phyloP scores from a whole-genome alignment of 441 rosid genomes.

The Kokia cookei region DNA sequence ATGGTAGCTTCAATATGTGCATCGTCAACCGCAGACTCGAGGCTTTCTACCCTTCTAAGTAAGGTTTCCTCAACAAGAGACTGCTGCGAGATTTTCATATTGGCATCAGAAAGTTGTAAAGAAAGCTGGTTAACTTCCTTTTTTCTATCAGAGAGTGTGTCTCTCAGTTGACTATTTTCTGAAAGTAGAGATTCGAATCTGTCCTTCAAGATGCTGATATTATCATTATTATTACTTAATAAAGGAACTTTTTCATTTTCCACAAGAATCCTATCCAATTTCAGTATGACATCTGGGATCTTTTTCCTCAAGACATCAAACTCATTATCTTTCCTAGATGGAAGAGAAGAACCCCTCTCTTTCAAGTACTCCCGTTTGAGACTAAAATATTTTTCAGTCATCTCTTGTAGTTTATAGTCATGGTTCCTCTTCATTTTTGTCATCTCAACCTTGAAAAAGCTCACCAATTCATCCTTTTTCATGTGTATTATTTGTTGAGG shows the following conservation, averaged over 20 bases:
- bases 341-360: conserved; percentile 47
- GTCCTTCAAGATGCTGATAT: conserved; percentile 40
- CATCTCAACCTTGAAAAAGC: conserved; percentile 66
- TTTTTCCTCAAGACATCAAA: conserved; percentile 64
- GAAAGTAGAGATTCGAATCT: conserved; percentile 41
- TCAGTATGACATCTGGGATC: conserved; percentile 55
- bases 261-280: conserved; percentile 52
- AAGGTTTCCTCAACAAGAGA: conserved; percentile 39
- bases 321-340: conserved; percentile 68
- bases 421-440: conserved; percentile 75
- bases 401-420: conserved; percentile 49
- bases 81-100: conserved; percentile 34
- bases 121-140: conserved; percentile 37
- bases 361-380: conserved; percentile 57
- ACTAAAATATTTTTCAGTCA: conserved; percentile 62
- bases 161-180: conserved; percentile 49
- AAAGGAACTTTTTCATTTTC: conserved; percentile 46
- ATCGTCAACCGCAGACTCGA: conserved; percentile 44
- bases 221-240: conserved; percentile 25
- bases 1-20: conserved; percentile 44
- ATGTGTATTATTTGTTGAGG: conserved; percentile 36
- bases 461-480: conserved; percentile 38
- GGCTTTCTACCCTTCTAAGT: conserved; percentile 29
- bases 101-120: conserved; percentile 46
- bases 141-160: conserved; percentile 37